Evolutionary conservation across 2,329 filamentous ascomycete species (phyloP), one percentile per base, ranked within the genome.

Genomic region (Rasamsonia emersonii): DNA sequence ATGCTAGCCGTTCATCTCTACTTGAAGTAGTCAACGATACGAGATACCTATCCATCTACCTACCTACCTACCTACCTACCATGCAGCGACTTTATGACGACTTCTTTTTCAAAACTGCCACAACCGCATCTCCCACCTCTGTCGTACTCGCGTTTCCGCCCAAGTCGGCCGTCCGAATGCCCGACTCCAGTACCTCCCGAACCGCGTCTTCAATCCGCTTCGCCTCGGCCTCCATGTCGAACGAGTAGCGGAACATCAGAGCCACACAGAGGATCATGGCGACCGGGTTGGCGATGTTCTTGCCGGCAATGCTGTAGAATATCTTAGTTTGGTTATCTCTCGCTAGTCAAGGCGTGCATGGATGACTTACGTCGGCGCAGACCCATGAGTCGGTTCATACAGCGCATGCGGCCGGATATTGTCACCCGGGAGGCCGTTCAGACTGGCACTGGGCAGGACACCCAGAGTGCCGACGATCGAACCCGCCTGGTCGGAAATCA

Each of bases 181-280:
- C 83, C 28, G 66, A 71, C 51, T 94, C 85, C 37, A 95, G 75
- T 20, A 81, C 80, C 26, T 67, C 73, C 49, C 75, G 75, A 29
- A 93, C 85, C 1, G 86, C 86, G 40, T 77, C 70, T 63, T 95
- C 86, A 40, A 95, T 74, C 29, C 76, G 76, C 38, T 73, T 70
- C 9, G 86, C 82, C 59, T 93, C 78, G 26, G 74, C 66, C 20
- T 82, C 78, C 49, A 89, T 74, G 49, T 77, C 76, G 31, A 94
- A 72, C 5, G 85, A 93, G 68, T 93, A 95, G 48, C 83, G 79
- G 50, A 94, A 75, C 81, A 95, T 86, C 82, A 95, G 88, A 49
- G 85, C 85, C 8, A 93, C 74, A 3, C 85, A 93, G 14, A 95
- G 75, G 41, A 95, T 83, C 42, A 85, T 89, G 25, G 86, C 86